These are phyloP conservation scores for Geranium rotundifolium DNA, from an alignment of 345 rosid species.

Conservation along the genomic window DNA sequence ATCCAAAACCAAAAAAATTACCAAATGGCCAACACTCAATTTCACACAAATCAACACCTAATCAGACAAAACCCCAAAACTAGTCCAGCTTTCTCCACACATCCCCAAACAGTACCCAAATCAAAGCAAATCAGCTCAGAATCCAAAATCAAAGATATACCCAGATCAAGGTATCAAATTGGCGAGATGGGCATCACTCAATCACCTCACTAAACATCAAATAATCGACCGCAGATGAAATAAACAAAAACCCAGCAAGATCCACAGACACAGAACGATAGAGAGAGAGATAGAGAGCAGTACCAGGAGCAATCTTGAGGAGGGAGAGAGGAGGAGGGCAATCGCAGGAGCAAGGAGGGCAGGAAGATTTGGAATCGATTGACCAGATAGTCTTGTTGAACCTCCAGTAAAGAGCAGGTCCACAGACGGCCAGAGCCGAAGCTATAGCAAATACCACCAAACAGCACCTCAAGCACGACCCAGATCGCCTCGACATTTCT, in stretches of 20 bases:
- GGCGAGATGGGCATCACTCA: constrained; percentile 13
- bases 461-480: constrained; percentile 72
- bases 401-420: constrained; percentile 91
- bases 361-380: constrained; percentile 38
- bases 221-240: background rate
- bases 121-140: constrained; percentile 8
- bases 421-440: constrained; percentile 87
- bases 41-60: background rate
- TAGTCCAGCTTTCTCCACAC: background rate
- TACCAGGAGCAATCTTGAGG: constrained; percentile 91
- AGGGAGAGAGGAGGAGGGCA: constrained; percentile 96
- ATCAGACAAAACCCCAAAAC: background rate
- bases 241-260: constrained; percentile 4
- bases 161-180: constrained; percentile 10
- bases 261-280: background rate
- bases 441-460: constrained; percentile 82
- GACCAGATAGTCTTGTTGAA: constrained; percentile 43
- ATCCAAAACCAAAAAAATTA: too few species aligned
- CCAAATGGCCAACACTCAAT: too few species aligned
- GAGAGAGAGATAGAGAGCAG: background rate
- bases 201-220: constrained; percentile 11
- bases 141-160: too few species aligned
- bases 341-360: constrained; percentile 77
- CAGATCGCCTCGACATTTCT: constrained; percentile 68
- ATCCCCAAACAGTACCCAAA: background rate